Conservation (phyloP, 2,329 filamentous ascomycete genomes). For the Xylariaceae sp. region DNA sequence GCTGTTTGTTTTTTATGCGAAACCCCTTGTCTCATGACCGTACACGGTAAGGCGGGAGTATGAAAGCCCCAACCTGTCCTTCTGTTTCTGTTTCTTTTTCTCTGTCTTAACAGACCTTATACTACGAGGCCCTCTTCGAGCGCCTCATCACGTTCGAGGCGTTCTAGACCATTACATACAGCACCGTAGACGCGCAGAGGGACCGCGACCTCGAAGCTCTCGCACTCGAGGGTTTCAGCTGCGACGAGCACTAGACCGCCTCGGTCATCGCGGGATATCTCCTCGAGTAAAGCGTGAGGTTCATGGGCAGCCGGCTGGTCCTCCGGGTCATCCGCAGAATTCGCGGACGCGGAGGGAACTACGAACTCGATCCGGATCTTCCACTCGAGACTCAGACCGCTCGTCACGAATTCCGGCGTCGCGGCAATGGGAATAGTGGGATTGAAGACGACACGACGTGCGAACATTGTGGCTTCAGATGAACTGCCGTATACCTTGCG, state of each 20-base stretch:
- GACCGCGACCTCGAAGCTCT: slow-evolving; percentile 90
- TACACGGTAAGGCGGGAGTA: too few relatives aligned
- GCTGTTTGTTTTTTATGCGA: slow-evolving; percentile 7
- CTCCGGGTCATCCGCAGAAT: slow-evolving; percentile 5
- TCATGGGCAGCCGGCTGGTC: slow-evolving; percentile 34
- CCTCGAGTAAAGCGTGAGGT: slow-evolving; percentile 71
- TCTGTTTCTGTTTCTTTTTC: neutral
- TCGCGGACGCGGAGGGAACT: slow-evolving; percentile 60
- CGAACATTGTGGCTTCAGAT: slow-evolving; percentile 84
- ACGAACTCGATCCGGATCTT: slow-evolving; percentile 91
- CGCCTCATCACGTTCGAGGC: slow-evolving; percentile 61
- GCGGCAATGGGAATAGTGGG: slow-evolving; percentile 83
- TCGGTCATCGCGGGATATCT: slow-evolving; percentile 79
- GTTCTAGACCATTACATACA: slow-evolving; percentile 62
- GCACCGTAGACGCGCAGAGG: slow-evolving; percentile 81
- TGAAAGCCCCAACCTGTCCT: too few relatives aligned
- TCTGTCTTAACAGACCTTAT: slow-evolving; percentile 18
- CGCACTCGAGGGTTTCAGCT: slow-evolving; percentile 78
- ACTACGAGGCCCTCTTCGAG: slow-evolving; percentile 50
- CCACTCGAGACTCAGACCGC: slow-evolving; percentile 87
- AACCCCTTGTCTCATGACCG: too few relatives aligned
- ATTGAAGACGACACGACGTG: slow-evolving; percentile 78
- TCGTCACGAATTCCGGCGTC: slow-evolving; percentile 92
- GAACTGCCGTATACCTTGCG: slow-evolving; percentile 79
- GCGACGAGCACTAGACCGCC: slow-evolving; percentile 77